Base-by-base conservation (phyloP, 2,329 filamentous ascomycete genomes). In the Nannizziopsis barbatae region DNA sequence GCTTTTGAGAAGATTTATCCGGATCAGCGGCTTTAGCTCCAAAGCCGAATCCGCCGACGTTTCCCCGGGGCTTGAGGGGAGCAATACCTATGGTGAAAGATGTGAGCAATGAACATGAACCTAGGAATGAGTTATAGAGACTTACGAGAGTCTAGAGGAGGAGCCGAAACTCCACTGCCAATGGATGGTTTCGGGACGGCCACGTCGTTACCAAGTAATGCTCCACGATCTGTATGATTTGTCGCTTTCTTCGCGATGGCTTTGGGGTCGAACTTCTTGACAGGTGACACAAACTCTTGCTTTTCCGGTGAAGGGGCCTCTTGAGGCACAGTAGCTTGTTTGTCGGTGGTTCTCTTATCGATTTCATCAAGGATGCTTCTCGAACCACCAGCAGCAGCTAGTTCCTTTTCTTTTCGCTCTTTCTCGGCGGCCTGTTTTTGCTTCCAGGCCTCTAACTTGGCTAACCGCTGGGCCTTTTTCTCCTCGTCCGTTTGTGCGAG, bases 361-460 rank as follows among this genome's bases (percentile, higher is more conserved):
- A 84, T 86, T 65, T 84, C 79, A 58, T 82, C 80, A 49, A 84
- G 70, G 48, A 87, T 76, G 57, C 76, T 84, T 56, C 79, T 74
- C 35, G 81, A 76, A 54, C 79, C 80, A 50, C 77, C 78, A 36
- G 77, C 72, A 46, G 79, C 79, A 35, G 66, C 66, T 39, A 81
- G 75, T 58, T 84, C 78, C 59, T 79, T 81, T 61, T 84, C 79
- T 62, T 86, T 86, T 53, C 76, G 77, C 57, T 83, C 82, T 57
- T 83, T 82, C 61, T 81, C 80, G 55, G 86, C 84, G 5, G 74
- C 74, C 62, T 87, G 83, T 67, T 89, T 90, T 66, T 87, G 84
- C 69, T 95, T 95, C 89, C 88, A 95, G 50, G 86, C 85, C 63
- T 90, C 86, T 22, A 94, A 69, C 62, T 86, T 89, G 22, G 86